Evolutionary conservation across 2,329 filamentous ascomycete genomes (phyloP).

Genomic region (Orbilia ellipsospora): DNA sequence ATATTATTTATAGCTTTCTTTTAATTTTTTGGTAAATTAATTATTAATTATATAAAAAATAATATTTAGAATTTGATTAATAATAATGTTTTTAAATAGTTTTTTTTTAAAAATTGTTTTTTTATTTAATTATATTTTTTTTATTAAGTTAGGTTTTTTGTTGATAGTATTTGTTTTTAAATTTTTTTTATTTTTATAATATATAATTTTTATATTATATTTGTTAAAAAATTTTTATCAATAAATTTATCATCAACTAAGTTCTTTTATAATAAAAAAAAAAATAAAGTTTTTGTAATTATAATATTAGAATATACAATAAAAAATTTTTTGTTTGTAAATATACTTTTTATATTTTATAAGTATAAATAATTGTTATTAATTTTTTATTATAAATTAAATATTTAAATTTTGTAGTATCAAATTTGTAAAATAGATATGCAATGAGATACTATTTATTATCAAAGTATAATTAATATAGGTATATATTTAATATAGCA

Average conservation of each 20-base stretch:
- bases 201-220: conserved; percentile 41
- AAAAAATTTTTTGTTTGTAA: conserved; percentile 28
- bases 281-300: conserved; percentile 25
- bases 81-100: not conserved
- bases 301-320: conserved; percentile 12
- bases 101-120: conserved; percentile 21
- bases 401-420: conserved; percentile 19
- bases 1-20: conserved; percentile 7
- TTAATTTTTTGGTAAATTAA: not conserved
- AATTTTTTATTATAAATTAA: conserved; percentile 37
- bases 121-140: conserved; percentile 24
- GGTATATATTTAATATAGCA: conserved; percentile 16
- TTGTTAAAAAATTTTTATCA: conserved; percentile 30
- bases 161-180: conserved; percentile 21
- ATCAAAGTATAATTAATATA: conserved; percentile 29
- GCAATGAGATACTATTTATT: conserved; percentile 26
- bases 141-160: conserved; percentile 10
- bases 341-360: conserved; percentile 23
- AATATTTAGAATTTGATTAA: conserved; percentile 9
- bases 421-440: conserved; percentile 31
- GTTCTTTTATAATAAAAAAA: conserved; percentile 24
- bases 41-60: conserved; percentile 5
- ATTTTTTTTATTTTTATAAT: conserved; percentile 33
- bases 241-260: conserved; percentile 24
- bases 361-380: conserved; percentile 20